A percentile compares a stretch with the other conserved stretches of the same genome.
Evolutionary conservation across 257 asterid genomes (phyloP).

Genomic region (Osmanthus fragrans): DNA sequence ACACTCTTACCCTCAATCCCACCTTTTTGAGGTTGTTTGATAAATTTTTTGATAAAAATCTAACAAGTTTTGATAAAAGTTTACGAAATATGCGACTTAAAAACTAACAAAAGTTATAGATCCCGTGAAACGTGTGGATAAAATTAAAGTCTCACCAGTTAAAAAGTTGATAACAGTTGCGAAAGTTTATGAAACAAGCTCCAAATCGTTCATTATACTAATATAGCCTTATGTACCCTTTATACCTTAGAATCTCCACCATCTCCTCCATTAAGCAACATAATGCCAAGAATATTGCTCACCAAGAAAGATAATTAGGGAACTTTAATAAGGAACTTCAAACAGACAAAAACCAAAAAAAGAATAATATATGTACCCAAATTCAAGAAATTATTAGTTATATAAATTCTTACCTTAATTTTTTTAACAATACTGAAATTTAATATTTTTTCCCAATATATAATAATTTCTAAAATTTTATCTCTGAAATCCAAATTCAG

Average conservation of each 20-base stretch:
- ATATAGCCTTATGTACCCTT: neutral
- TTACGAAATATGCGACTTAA: too few species aligned
- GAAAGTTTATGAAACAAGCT: too few species aligned
- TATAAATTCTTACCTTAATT: neutral
- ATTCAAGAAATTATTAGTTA: neutral
- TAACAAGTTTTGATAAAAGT: too few species aligned
- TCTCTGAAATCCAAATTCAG: neutral
- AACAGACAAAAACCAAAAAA: neutral
- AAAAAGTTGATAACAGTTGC: too few species aligned
- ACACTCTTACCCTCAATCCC: too few species aligned
- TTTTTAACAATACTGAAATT: neutral
- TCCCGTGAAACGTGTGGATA: too few species aligned
- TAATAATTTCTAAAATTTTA: neutral
- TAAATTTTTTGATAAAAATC: too few species aligned
- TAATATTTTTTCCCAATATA: neutral
- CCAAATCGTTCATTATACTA: too few species aligned
- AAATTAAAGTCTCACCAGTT: neutral
- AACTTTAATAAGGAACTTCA: constrained; percentile 4
- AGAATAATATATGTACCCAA: neutral
- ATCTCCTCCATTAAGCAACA: constrained; percentile 9
- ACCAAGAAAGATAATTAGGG: constrained; percentile 11
- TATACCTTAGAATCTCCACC: constrained; percentile 6
- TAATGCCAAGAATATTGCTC: constrained; percentile 19
- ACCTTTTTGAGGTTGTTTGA: too few species aligned
- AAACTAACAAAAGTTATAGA: too few species aligned